Conservation (phyloP, 2,329 filamentous ascomycete species). For the Cordyceps farinosa region DNA sequence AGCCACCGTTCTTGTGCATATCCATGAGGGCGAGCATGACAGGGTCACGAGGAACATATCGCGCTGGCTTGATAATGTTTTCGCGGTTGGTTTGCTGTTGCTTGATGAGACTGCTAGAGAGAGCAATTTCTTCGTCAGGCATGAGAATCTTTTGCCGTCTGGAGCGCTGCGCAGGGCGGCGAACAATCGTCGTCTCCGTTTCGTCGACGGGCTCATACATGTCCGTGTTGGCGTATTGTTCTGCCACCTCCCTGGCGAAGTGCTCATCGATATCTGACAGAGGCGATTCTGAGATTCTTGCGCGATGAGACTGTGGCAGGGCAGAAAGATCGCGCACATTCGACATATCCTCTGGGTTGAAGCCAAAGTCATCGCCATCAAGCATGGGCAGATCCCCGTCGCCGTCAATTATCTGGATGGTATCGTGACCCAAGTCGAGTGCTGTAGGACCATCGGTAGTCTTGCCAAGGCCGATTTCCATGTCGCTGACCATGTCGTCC, state of each 20-base stretch:
- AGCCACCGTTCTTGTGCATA: slow-evolving; percentile 86
- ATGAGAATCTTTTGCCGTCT: slow-evolving; percentile 75
- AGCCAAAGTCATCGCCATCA: slow-evolving; percentile 57
- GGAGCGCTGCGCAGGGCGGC: slow-evolving; percentile 67
- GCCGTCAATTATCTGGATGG: slow-evolving; percentile 58
- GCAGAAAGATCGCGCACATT: slow-evolving; percentile 47
- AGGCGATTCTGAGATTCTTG: slow-evolving; percentile 65
- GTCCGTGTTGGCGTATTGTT: slow-evolving; percentile 55
- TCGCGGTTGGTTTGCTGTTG: slow-evolving; percentile 81
- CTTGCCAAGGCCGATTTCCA: slow-evolving; percentile 57
- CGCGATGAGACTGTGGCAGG: slow-evolving; percentile 48
- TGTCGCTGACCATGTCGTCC: slow-evolving; percentile 65
- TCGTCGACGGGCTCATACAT: slow-evolving; percentile 61
- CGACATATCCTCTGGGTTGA: slow-evolving; percentile 59
- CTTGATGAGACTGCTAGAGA: slow-evolving; percentile 75
- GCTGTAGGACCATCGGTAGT: slow-evolving; percentile 53
- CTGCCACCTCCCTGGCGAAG: slow-evolving; percentile 56
- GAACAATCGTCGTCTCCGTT: slow-evolving; percentile 55
- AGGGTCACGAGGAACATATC: slow-evolving; percentile 83
- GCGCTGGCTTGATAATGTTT: slow-evolving; percentile 77
- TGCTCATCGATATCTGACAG: slow-evolving; percentile 67
- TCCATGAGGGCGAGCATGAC: slow-evolving; percentile 83
- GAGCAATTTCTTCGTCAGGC: slow-evolving; percentile 76
- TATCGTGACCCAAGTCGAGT: slow-evolving; percentile 51
- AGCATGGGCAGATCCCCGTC: slow-evolving; percentile 62